These are phyloP conservation scores for Clonostachys rhizophaga DNA, from an alignment of 2,329 filamentous ascomycete genomes.

Conservation along the genomic window DNA sequence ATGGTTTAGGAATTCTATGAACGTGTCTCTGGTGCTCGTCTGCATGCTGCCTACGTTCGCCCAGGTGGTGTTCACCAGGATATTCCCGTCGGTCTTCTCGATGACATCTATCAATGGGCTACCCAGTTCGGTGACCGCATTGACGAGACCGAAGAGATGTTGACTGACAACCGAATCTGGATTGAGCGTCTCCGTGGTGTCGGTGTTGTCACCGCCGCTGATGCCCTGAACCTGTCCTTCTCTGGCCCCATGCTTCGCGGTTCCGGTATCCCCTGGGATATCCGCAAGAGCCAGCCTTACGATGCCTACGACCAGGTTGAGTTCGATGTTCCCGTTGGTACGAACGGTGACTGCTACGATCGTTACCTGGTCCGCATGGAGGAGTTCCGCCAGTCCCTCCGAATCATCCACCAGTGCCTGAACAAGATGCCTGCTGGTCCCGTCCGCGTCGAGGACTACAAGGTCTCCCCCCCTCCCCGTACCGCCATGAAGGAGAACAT, in stretches of 20 bases:
- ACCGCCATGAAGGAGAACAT: constrained; percentile 99
- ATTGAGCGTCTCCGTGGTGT: constrained; percentile 87
- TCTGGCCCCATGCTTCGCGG: constrained; percentile 97
- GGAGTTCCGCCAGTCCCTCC: constrained; percentile 96
- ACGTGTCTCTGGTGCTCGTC: constrained; percentile 94
- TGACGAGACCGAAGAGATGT: constrained; percentile 96
- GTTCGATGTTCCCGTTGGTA: constrained; percentile 93
- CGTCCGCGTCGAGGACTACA: constrained; percentile 96
- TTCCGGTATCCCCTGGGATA: constrained; percentile 91
- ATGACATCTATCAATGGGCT: constrained; percentile 99
- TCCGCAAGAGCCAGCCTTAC: constrained; percentile 95
- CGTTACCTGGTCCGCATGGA: constrained; percentile 99
- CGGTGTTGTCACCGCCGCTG: constrained; percentile 84
- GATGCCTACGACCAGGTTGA: constrained; percentile 98
- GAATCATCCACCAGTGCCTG: constrained; percentile 97
- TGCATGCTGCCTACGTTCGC: constrained; percentile 95
- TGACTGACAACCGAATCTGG: constrained; percentile 99
- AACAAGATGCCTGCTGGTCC: constrained; percentile 98
- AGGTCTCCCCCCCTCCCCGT: constrained; percentile 92
- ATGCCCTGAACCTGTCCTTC: constrained; percentile 97
- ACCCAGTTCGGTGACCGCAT: constrained; percentile 98
- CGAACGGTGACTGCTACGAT: constrained; percentile 98
- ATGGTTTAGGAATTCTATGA: constrained; percentile 92
- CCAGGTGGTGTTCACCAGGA: constrained; percentile 96
- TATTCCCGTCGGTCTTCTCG: constrained; percentile 85